Conservation (phyloP, 2,329 filamentous ascomycete species). For the Colletotrichum tropicale region DNA sequence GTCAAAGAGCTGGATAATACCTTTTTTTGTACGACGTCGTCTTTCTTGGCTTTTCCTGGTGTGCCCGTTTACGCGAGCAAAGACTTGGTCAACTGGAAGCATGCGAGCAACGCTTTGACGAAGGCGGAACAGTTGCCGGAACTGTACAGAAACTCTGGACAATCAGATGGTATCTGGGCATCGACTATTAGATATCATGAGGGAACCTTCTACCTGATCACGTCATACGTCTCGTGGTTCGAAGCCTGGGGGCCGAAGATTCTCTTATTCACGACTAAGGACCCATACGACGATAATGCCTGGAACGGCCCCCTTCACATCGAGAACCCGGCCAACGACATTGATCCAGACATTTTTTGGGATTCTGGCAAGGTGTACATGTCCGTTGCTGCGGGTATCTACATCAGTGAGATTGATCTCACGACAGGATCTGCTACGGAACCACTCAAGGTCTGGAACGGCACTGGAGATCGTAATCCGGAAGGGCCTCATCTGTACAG, state of each 20-base stretch:
- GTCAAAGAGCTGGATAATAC: conserved; percentile 42
- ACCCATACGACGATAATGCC: conserved; percentile 39
- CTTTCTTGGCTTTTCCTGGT: conserved; percentile 57
- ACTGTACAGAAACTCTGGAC: conserved; percentile 2
- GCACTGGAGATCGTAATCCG: conserved; percentile 44
- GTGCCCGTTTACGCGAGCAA: conserved; percentile 57
- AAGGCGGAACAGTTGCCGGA: conserved; percentile 44
- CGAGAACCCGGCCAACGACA: conserved; percentile 31
- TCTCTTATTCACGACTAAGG: conserved; percentile 43
- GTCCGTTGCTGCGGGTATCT: conserved; percentile 27
- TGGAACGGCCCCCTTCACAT: conserved; percentile 45
- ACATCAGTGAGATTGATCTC: conserved; percentile 35
- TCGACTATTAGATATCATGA: conserved; percentile 47
- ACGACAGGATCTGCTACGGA: conserved; percentile 35
- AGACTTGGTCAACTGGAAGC: conserved; percentile 55
- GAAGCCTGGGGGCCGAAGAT: conserved; percentile 33
- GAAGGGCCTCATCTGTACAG: conserved; percentile 60
- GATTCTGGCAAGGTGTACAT: conserved; percentile 54
- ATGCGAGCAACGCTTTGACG: conserved; percentile 43
- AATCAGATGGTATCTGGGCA: conserved; percentile 47
- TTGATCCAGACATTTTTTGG: conserved; percentile 58
- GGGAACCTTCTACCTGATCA: conserved; percentile 45
- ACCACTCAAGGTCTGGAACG: conserved; percentile 44
- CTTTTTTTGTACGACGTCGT: conserved; percentile 57
- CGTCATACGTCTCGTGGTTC: conserved; percentile 6